Evolutionary conservation across 768 basidiomycete genomes (phyloP), one percentile per base, ranked within the genome.

Genomic region (Tylopilus balloui): DNA sequence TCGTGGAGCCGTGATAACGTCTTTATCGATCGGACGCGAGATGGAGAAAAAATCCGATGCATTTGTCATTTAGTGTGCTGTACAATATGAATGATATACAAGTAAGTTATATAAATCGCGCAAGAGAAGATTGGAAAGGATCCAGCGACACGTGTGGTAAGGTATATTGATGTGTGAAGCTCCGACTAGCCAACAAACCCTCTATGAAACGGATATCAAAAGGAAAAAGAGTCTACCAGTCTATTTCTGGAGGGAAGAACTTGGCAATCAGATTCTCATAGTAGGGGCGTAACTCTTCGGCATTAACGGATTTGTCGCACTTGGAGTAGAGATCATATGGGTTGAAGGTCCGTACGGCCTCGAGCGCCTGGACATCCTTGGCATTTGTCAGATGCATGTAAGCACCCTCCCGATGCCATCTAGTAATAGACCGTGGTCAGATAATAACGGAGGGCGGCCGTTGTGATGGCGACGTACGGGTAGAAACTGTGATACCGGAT

Each of bases 321-420:
- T 95, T 95, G 75, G 84, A 87, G 74, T 96, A 96, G 7, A 96
- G 78, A 62, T 94, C 92, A 68, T 94, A 95, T 0, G 92, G 92
- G 69, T 94, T 95, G 78, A 95, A 95, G 0, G 84, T 85, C 38
- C 78, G 77, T 24, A 91, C 90, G 14, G 90, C 91, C 34, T 75
- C 79, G 27, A 91, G 78, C 17, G 79, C 73, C 45, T 71, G 70
- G 50, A 68, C 55, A 65, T 91, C 88, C 46, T 83, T 81, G 15
- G 84, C 84, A 64, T 83, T 83, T 54, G 80, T 84, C 40, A 95
- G 79, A 62, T 93, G 85, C 19, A 66, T 64, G 71, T 95, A 95
- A 1, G 92, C 92, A 47, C 78, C 78, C 62, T 93, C 92, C 36
- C 92, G 78, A 68, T 95, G 92, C 92, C 90, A 93, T 23, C 80